These are phyloP conservation scores for Septoria petroselini DNA, from an alignment of 2,329 filamentous ascomycete species.

Conservation along the genomic window DNA sequence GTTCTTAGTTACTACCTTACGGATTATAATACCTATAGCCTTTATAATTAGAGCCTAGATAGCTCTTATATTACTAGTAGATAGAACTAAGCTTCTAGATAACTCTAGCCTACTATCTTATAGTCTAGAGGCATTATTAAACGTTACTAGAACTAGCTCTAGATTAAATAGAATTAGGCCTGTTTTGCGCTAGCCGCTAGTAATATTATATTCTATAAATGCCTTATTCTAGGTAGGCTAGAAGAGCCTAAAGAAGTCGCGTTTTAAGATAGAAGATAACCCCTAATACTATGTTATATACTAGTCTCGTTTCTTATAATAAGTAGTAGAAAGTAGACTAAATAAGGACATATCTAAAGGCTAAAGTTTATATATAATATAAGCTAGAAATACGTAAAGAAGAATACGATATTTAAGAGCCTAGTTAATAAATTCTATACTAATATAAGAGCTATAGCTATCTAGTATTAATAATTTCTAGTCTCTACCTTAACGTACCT, in stretches of 20 bases:
- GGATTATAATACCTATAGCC: background rate
- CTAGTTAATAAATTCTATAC: background rate
- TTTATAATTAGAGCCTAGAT: background rate
- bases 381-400: background rate
- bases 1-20: background rate
- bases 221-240: slow-evolving; percentile 1
- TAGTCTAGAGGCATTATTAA: no score
- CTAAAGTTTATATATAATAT: slow-evolving; percentile 2
- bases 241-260: background rate
- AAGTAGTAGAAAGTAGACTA: background rate
- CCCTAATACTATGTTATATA: background rate
- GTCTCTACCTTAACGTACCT: no score
- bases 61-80: no score
- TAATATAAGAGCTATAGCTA: background rate
- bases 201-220: no score
- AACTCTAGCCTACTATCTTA: no score
- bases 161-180: no score
- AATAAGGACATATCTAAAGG: slow-evolving; percentile 1
- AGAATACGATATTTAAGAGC: background rate
- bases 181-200: no score
- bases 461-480: background rate
- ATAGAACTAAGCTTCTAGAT: no score
- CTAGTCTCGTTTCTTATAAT: background rate
- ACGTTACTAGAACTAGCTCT: no score
- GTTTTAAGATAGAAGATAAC: background rate